Percentiles rank a stretch among this genome's conserved stretches.
phyloP scores from a whole-genome alignment of 257 asterid species.

The Solanum bulbocastanum region DNA sequence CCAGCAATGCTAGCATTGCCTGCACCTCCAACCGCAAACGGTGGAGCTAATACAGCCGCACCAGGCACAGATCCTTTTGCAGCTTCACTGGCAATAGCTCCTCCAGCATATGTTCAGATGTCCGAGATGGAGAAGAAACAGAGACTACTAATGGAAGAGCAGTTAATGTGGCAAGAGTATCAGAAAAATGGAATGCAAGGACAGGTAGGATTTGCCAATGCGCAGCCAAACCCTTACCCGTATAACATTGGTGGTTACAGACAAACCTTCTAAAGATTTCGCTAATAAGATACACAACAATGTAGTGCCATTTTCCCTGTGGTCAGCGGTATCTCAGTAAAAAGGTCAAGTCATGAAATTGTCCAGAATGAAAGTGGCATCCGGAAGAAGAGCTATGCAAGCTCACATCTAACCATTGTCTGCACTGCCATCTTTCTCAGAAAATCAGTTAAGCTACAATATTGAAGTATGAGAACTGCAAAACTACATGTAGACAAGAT shows the following conservation, averaged over 20 bases:
- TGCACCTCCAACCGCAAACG: slow-evolving; percentile 52
- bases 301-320: background rate
- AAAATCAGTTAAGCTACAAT: background rate
- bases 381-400: background rate
- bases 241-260: slow-evolving; percentile 41
- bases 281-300: background rate
- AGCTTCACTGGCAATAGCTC: slow-evolving; percentile 66
- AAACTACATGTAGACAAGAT: background rate
- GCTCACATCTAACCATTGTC: background rate
- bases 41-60: background rate
- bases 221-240: slow-evolving; percentile 26
- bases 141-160: slow-evolving; percentile 58
- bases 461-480: background rate
- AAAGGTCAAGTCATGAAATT: background rate
- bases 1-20: slow-evolving; percentile 81
- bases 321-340: background rate
- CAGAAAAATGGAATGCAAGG: slow-evolving; percentile 85
- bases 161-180: slow-evolving; percentile 80
- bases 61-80: slow-evolving; percentile 31
- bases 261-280: slow-evolving; percentile 18
- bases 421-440: background rate
- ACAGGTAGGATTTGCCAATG: slow-evolving; percentile 35
- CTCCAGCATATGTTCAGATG: slow-evolving; percentile 90
- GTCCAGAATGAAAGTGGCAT: background rate
- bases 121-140: slow-evolving; percentile 93